phyloP scores from a whole-genome alignment of 2,329 filamentous ascomycete species.

The Shiraia sp. region DNA sequence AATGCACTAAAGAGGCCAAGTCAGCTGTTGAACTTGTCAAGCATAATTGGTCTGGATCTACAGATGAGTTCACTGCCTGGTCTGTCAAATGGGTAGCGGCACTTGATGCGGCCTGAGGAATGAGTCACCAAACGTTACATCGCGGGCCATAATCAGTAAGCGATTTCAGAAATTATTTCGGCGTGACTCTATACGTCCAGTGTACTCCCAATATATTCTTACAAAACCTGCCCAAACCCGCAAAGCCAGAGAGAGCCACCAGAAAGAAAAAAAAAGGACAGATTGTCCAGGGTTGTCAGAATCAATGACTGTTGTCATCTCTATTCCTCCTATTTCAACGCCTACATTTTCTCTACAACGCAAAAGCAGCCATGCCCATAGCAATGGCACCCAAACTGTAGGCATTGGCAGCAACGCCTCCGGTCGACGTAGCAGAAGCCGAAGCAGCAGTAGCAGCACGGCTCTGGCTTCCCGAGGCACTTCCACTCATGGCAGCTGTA shows the following conservation, averaged over 20 bases:
- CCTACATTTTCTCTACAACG: constrained; percentile 18
- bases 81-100: constrained; percentile 60
- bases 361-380: constrained; percentile 23
- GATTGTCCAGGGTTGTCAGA: no score
- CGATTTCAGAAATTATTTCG: no score
- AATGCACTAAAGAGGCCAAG: constrained; percentile 64
- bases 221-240: no score
- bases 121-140: not conserved
- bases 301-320: no score
- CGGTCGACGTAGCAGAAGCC: constrained; percentile 13
- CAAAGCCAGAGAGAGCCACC: no score
- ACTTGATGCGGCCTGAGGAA: constrained; percentile 41
- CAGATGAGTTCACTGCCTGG: constrained; percentile 82
- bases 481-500: not conserved
- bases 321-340: not conserved
- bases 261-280: no score
- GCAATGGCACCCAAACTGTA: constrained; percentile 29
- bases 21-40: constrained; percentile 60
- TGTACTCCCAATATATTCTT: not conserved
- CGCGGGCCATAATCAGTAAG: no score
- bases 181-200: not conserved
- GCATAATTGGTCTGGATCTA: constrained; percentile 64
- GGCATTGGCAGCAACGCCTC: constrained; percentile 23
- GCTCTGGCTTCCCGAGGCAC: not conserved
- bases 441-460: not conserved